Percentiles rank a stretch among this genome's conserved stretches.
These are phyloP conservation scores for Phytophthora pisi DNA, from an alignment of 352 stramenopile species.

Conservation along the genomic window DNA sequence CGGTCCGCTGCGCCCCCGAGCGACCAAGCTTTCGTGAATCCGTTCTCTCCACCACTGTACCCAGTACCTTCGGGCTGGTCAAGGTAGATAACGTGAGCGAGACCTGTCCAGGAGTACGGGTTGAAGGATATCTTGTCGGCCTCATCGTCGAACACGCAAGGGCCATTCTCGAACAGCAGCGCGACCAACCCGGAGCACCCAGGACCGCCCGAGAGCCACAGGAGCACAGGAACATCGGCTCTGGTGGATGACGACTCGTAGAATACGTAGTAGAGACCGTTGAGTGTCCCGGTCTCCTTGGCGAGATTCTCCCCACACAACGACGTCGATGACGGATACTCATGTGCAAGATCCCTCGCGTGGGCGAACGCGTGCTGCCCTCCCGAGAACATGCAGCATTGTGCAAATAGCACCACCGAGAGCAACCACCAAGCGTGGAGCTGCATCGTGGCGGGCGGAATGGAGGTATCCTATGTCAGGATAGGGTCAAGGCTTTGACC, in stretches of 20 bases:
- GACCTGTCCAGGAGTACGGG: constrained; percentile 93
- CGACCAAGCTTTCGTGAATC: constrained; percentile 43
- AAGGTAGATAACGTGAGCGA: constrained; percentile 96
- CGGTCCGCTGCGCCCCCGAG: constrained; percentile 50
- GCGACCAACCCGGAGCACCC: constrained; percentile 95
- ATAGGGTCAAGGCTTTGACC: constrained; percentile 7
- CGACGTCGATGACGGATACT: constrained; percentile 32
- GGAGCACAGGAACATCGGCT: constrained; percentile 79
- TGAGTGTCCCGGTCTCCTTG: constrained; percentile 64
- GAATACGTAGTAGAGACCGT: constrained; percentile 78
- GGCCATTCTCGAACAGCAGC: constrained; percentile 96
- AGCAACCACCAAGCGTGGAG: constrained; percentile 19
- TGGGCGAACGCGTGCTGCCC: constrained; percentile 22
- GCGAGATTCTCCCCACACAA: constrained; percentile 70
- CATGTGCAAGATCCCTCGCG: constrained; percentile 35
- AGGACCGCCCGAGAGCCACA: constrained; percentile 97
- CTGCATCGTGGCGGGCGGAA: constrained; percentile 19
- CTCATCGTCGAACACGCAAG: constrained; percentile 90
- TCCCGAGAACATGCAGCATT: constrained; percentile 8
- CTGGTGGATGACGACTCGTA: constrained; percentile 52
- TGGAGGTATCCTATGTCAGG: constrained; percentile 8
- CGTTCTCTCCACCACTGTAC: constrained; percentile 45
- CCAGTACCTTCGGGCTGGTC: constrained; percentile 93
- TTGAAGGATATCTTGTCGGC: constrained; percentile 75
- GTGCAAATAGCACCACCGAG: constrained; percentile 6